Evolutionary conservation across 2,329 filamentous ascomycete species (phyloP), one percentile per base, ranked within the genome.

Genomic region (Coleophoma eucalyptorum): DNA sequence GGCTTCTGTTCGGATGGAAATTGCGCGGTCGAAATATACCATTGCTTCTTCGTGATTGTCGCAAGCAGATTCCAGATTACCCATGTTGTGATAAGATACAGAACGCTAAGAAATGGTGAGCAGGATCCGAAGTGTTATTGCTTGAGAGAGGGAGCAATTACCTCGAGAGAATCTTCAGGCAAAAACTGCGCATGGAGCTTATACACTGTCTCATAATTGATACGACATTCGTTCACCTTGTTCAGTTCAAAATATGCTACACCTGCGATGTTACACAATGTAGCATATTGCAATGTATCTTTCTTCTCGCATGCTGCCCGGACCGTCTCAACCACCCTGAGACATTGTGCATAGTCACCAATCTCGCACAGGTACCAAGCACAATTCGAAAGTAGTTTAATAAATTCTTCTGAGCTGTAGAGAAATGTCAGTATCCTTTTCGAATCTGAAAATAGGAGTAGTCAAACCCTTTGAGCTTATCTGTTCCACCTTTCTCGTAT

Each of bases 41-140:
- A 51, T 54, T 4, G 57, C 49, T 31, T 58, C 49, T 5, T 53
- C 41, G n/a, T 49, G 18, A 43, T 59, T 59, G 5, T 46, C 57
- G 4, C 32, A 21, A 1, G 56, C 52, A 5, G 48, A 19, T 46
- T 61, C 55, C 2, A 59, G 50, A 37, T 58, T 58, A 13, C 55
- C 58, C 49, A 61, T 52, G 37, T 59, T 61, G 42, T 59, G 54
- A 46, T 52, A 54, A 5, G 46, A 50, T 43, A 48, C 47, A 33
- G 41, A 48, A n/a, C 48, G 43, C 50, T 44, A 48, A n/a, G 5
- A 26, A 26, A 26, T 26, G 26, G 26, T 26, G 4, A 32, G 51
- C 40, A 49, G 31, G 19, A 48, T 19, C 3, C 15, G 19, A 21
- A 38, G 18, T 32, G 16, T 11, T 32, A 13, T 43, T 18, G 19